Evolutionary conservation across 495 filamentous ascomycete genomes (phyloP).

Genomic region (Aspergillus taichungensis): DNA sequence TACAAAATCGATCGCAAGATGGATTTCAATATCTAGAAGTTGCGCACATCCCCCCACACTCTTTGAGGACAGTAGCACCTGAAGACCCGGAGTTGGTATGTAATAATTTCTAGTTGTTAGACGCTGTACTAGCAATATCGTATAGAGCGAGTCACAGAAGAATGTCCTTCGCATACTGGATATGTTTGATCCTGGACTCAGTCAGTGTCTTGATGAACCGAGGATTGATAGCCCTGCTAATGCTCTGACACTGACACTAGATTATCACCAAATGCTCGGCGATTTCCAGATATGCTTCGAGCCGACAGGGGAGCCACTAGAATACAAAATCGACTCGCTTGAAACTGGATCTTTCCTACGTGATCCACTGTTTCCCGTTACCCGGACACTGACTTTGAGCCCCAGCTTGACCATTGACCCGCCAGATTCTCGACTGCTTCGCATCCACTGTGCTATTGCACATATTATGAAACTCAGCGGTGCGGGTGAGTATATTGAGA

Average conservation of each 20-base stretch:
- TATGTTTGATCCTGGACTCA: too few species aligned
- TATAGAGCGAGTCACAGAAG: too few species aligned
- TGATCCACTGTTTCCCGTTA: constrained; percentile 18
- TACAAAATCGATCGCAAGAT: too few species aligned
- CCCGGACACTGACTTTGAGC: constrained; percentile 17
- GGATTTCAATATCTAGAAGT: too few species aligned
- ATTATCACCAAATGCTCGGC: constrained; percentile 19
- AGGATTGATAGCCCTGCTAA: too few species aligned
- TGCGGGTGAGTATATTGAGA: constrained; percentile 26
- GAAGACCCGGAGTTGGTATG: too few species aligned
- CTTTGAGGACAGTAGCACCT: too few species aligned
- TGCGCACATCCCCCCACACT: too few species aligned
- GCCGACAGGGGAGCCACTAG: constrained; percentile 6
- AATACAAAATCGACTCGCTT: constrained; percentile 21
- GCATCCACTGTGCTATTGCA: constrained; percentile 24
- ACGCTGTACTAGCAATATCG: too few species aligned
- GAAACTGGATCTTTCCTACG: constrained; percentile 17
- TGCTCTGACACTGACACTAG: constrained; percentile 15
- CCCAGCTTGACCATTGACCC: constrained; percentile 17
- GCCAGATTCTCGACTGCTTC: constrained; percentile 21
- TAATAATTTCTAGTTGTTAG: too few species aligned
- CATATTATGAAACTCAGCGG: constrained; percentile 26
- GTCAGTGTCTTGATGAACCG: too few species aligned
- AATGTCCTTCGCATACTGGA: too few species aligned
- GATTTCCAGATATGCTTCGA: constrained; percentile 20